Evolutionary conservation across 352 stramenopile genomes (phyloP), one percentile per base, ranked within the genome.

Genomic region (Blastocystis sp.): DNA sequence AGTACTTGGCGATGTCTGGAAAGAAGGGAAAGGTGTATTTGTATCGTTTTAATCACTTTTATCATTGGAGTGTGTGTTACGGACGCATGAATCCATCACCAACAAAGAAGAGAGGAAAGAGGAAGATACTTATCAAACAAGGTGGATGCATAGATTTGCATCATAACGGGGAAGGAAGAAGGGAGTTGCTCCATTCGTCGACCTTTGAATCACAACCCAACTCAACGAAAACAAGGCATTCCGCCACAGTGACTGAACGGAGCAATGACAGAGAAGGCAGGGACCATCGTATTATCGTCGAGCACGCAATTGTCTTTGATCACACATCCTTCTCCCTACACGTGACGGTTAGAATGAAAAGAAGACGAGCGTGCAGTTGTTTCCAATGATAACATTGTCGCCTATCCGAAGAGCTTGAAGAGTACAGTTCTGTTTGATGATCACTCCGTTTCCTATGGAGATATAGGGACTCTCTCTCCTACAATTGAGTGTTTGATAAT

Each of bases 21-120:
- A 78, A 38, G 65, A 24, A 32, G 4, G 65, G 65, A 51, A 78
- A 78, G 46, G 42, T 78, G 18, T 40, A 27, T 78, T 78, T 78
- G 56, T 78, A 78, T 57, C 65, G 65, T 42, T 78, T 78, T 78
- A 78, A 78, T 78, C 65, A 78, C n/a, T 78, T 78, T 38, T 78
- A 78, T 61, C 67, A 78, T 46, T 78, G 27, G 29, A 4, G 11
- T 78, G 67, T 78, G 56, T 78, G 40, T 61, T 44, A 27, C 34
- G 21, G n/a, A n/a, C n/a, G n/a, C n/a, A n/a, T n/a, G n/a, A n/a
- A n/a, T n/a, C n/a, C n/a, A n/a, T 46, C 46, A 76, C 46, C 27
- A 78, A 61, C 16, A 56, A n/a, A 59, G 6, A 34, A 29, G 24
- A 11, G 18, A 56, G 29, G 14, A 40, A 56, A 78, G 9, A 40